Percentiles rank a stretch among this genome's conserved stretches.
Evolutionary conservation across 164 flowering plant species (phyloP).

Genomic region (Vitis amurensis): DNA sequence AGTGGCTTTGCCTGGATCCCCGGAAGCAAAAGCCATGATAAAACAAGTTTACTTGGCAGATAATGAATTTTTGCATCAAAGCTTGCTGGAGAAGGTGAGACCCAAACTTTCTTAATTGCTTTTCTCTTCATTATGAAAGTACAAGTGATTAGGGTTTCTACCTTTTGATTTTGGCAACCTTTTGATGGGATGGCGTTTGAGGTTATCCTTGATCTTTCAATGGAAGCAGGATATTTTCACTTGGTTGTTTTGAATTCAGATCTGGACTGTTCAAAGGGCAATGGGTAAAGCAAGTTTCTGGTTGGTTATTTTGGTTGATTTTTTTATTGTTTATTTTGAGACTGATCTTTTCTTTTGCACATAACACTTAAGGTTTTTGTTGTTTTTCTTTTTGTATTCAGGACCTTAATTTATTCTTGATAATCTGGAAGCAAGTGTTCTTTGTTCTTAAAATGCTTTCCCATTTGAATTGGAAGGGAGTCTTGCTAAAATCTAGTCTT

Average conservation of each 20-base stretch:
- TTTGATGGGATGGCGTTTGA: conserved; percentile 15
- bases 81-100: conserved; percentile 68
- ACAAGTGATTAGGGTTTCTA: too few relatives aligned
- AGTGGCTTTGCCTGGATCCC: conserved; percentile 77
- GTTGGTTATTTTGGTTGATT: background rate
- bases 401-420: conserved; percentile 74
- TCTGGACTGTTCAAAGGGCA: conserved; percentile 73
- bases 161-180: too few relatives aligned
- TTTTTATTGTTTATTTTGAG: background rate
- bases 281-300: conserved; percentile 62
- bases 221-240: conserved; percentile 64
- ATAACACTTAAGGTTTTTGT: background rate
- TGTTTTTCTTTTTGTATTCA: conserved; percentile 26
- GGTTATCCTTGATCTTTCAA: conserved; percentile 58
- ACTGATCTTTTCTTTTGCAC: background rate
- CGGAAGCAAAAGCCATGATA: conserved; percentile 91
- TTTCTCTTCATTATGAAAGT: background rate
- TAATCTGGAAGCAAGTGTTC: conserved; percentile 69
- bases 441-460: conserved; percentile 60
- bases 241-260: conserved; percentile 75
- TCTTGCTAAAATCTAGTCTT: conserved; percentile 31
- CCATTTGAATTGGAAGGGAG: conserved; percentile 63
- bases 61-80: conserved; percentile 43
- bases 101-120: background rate
- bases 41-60: conserved; percentile 76